Conservation (phyloP, 2,329 filamentous ascomycete genomes). For the Penicillium sp. region DNA sequence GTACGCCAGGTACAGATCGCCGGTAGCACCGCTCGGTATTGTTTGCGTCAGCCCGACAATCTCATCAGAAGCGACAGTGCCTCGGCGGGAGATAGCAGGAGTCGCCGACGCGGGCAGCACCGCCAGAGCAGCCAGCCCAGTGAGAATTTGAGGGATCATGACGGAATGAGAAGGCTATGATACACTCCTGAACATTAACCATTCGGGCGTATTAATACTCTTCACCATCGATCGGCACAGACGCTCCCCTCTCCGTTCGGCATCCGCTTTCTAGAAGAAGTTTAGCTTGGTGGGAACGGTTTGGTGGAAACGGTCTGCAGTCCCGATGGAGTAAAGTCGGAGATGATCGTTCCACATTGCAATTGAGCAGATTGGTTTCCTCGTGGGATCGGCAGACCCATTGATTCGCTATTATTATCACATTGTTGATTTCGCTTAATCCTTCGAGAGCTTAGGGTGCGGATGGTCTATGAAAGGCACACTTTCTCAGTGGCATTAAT, state of each 20-base stretch:
- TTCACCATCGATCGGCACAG: not conserved
- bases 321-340: conserved; percentile 4
- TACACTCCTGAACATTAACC: not conserved
- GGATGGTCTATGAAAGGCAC: no score
- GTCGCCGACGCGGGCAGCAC: conserved; percentile 1
- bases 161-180: not conserved
- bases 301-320: not conserved
- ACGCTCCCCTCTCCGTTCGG: not conserved
- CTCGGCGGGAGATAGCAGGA: conserved; percentile 30
- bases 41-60: conserved; percentile 58
- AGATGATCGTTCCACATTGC: not conserved
- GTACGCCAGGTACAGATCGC: conserved; percentile 56
- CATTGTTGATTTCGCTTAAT: not conserved
- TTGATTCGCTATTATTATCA: not conserved
- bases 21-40: conserved; percentile 51
- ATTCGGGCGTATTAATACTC: not conserved
- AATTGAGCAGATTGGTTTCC: not conserved
- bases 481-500: no score
- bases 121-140: conserved; percentile 5
- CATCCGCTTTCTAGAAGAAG: not conserved
- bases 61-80: conserved; percentile 46
- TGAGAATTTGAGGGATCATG: conserved; percentile 10
- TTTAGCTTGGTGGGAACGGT: not conserved
- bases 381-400: not conserved
- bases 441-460: not conserved